Conservation (phyloP, 2,329 filamentous ascomycete genomes). For the Zymoseptoria ardabiliae region DNA sequence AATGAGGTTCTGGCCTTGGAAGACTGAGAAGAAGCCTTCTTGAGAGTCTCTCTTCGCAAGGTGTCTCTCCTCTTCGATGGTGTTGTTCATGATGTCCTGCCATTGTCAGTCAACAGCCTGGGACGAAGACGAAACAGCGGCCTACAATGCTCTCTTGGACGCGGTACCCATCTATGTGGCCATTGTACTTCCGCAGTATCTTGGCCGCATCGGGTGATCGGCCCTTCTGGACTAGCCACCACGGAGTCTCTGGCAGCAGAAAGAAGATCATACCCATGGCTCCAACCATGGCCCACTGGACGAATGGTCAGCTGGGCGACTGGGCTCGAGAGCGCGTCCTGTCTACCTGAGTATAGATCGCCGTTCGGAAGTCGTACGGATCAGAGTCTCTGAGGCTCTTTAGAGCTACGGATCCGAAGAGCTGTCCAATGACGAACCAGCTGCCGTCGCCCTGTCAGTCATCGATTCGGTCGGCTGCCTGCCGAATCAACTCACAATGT, state of each 20-base stretch:
- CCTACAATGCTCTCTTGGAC: slow-evolving; percentile 27
- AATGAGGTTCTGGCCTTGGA: slow-evolving; percentile 33
- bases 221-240: slow-evolving; percentile 12
- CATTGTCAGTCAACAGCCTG: background rate
- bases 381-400: slow-evolving; percentile 26
- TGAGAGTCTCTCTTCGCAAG: slow-evolving; percentile 22
- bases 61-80: slow-evolving; percentile 29
- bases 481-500: slow-evolving; percentile 22
- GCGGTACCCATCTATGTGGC: slow-evolving; percentile 28
- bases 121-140: background rate
- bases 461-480: background rate
- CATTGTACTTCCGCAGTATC: slow-evolving; percentile 25
- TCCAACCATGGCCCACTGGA: slow-evolving; percentile 38
- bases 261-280: slow-evolving; percentile 35
- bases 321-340: background rate
- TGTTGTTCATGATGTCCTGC: slow-evolving; percentile 30
- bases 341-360: slow-evolving; percentile 37
- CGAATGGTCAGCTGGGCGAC: background rate
- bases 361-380: slow-evolving; percentile 32
- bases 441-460: background rate
- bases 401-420: slow-evolving; percentile 38
- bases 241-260: slow-evolving; percentile 36
- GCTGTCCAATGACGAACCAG: slow-evolving; percentile 40
- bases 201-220: slow-evolving; percentile 24
- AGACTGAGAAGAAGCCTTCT: slow-evolving; percentile 29